A percentile compares a stretch with the other conserved stretches of the same genome.
Evolutionary conservation across 305 asterid genomes (phyloP).

Genomic region (Petunia hybrid): DNA sequence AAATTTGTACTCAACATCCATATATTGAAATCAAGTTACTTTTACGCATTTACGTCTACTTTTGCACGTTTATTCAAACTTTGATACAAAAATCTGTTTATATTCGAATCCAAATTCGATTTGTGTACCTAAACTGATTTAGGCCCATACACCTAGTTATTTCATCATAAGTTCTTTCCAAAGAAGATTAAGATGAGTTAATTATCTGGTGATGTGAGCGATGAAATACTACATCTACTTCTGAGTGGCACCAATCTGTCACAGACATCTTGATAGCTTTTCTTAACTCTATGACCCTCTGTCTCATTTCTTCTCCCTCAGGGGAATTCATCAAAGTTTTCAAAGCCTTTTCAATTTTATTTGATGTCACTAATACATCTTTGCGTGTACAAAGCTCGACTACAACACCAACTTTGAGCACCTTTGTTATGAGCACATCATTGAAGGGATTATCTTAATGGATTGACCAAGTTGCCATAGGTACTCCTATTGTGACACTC

Average conservation of each 20-base stretch:
- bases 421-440: slow-evolving; percentile 15
- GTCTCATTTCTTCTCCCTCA: slow-evolving; percentile 18
- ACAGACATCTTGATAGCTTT: background rate
- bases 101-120: too few species aligned
- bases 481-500: background rate
- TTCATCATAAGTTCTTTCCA: too few species aligned
- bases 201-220: slow-evolving; percentile 10
- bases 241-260: background rate
- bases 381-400: background rate
- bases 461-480: slow-evolving; percentile 15
- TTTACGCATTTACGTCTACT: too few species aligned
- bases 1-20: too few species aligned
- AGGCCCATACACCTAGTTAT: too few species aligned
- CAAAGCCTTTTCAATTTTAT: background rate
- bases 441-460: slow-evolving; percentile 10
- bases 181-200: background rate
- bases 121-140: too few species aligned
- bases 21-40: too few species aligned
- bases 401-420: background rate
- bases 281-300: background rate
- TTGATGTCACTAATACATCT: background rate
- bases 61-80: too few species aligned
- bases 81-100: too few species aligned
- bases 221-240: background rate
- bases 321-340: background rate